Base-by-base conservation (phyloP, 768 basidiomycete genomes). In the Lactarius hatsudake region DNA sequence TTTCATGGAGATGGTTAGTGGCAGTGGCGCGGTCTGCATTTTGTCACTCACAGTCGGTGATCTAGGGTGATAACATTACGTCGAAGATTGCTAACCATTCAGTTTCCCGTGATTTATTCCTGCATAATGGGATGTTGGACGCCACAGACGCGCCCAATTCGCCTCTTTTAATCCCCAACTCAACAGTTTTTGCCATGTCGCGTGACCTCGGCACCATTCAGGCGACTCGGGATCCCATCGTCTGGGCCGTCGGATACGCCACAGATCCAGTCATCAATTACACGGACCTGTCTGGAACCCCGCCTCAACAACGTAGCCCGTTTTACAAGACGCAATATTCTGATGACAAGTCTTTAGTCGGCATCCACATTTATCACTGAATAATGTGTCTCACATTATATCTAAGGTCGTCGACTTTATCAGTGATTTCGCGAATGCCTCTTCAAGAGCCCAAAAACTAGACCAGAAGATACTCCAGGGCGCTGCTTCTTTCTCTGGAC, bases 381-480 rank as follows among this genome's bases (percentile, higher is more conserved):
- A 13, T 28, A n/a, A 32, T 32, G n/a, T 59, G 26, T 48, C 15
- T 38, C 28, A 28, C 5, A 59, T 53, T 6, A 15, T 8, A 10
- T 34, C 23, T 26, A 23, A 87, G 81, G 78, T 74, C 74, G 79
- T 75, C 67, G 71, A 73, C 20, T 82, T 84, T 64, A 40, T 86
- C 28, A 73, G 72, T 5, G 82, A 86, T 70, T 86, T 78, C 63
- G 66, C 68, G 48, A 75, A 76, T 45, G 84, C 86, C 17, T 69
- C 84, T 17, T 68, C 71, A 4, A 77, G 82, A 53, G 83, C 85
- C 6, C 74, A 78, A 9, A 68, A 74, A 1, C 81, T 87, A 62
- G 85, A 88, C 69, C 65, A 73, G 20, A 74, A 82, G 72, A 76
- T 87, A n/a, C 73, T 81, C 32, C 73, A 62, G 15, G 84, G 84